Base-by-base conservation (phyloP, 1,139 yeast genomes). In the Pichia terricola region DNA sequence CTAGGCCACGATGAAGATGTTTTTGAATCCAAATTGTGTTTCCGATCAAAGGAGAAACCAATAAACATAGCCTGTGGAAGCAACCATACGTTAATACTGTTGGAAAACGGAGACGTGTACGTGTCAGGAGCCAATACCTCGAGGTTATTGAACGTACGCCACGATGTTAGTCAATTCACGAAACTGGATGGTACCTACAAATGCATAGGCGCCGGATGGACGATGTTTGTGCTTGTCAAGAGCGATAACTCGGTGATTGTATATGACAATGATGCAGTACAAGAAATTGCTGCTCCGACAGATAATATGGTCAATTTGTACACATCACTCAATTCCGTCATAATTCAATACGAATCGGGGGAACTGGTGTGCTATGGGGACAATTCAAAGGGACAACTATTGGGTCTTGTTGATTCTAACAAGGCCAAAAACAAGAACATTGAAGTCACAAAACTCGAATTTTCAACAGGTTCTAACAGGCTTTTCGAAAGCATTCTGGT, bases 381-480 rank as follows among this genome's bases (percentile, higher is more conserved):
- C 40, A 75, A 84, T 40, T 73, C 88, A 37, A 82, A 80, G 56
- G 88, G 91, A 5, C 95, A 88, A 58, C 60, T 88, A 26, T 74
- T 60, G 37, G 50, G 50, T 2, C 16, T 11, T 41, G 22, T 16
- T 16, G 2, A 16, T 16, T 16, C 22, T 16, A 16, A 16, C 22
- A 16, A 16, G 22, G 22, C 22, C 22, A 16, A 16, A 16, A 16
- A 16, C 22, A 16, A 16, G 22, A 16, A 16, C 22, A 16, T 16
- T 2, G 22, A 16, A 16, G 22, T 16, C 22, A 16, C 22, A 16
- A 16, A 16, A 16, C 22, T 16, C 22, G 22, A 16, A 16, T 16
- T 16, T 16, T 2, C 22, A 16, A 35, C 53, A 45, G 43, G 48
- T 45, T 44, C 64, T 72, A 0, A 57, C 59, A 2, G 37, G 43